Evolutionary conservation across 2,329 filamentous ascomycete species (phyloP).

Genomic region (Aspergillus latus): DNA sequence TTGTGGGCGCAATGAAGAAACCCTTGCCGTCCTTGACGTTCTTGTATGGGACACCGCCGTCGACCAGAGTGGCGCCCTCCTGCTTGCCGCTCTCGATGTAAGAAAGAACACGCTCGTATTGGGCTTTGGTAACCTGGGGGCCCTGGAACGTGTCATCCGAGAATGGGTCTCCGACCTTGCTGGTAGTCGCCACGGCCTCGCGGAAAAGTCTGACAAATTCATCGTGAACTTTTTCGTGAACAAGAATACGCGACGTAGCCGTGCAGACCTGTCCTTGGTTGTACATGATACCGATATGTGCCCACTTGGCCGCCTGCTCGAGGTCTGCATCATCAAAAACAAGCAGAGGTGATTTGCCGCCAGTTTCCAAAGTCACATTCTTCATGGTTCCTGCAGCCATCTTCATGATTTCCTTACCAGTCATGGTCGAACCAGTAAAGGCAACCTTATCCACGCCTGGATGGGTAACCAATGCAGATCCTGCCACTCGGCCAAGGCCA

Average conservation of each 20-base stretch:
- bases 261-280: conserved; percentile 40
- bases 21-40: conserved; percentile 58
- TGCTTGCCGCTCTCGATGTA: conserved; percentile 70
- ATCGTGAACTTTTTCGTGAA: conserved; percentile 52
- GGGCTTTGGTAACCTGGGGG: conserved; percentile 38
- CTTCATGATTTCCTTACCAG: conserved; percentile 38
- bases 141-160: conserved; percentile 40
- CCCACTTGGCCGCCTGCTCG: conserved; percentile 69
- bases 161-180: conserved; percentile 39
- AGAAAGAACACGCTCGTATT: conserved; percentile 56
- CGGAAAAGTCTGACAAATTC: conserved; percentile 35
- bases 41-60: conserved; percentile 62
- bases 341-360: conserved; percentile 65
- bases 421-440: conserved; percentile 36
- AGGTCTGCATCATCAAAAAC: conserved; percentile 67
- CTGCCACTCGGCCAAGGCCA: conserved; percentile 33
- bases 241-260: conserved; percentile 51
- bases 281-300: conserved; percentile 55
- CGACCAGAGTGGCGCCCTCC: conserved; percentile 66
- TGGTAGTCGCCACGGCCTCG: conserved; percentile 31
- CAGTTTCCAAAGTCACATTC: conserved; percentile 46
- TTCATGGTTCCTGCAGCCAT: conserved; percentile 37
- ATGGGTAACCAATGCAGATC: conserved; percentile 32
- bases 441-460: conserved; percentile 37
- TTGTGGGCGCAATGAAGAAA: conserved; percentile 63